Evolutionary conservation across 352 stramenopile species (phyloP).

Genomic region (Phytophthora sp.): DNA sequence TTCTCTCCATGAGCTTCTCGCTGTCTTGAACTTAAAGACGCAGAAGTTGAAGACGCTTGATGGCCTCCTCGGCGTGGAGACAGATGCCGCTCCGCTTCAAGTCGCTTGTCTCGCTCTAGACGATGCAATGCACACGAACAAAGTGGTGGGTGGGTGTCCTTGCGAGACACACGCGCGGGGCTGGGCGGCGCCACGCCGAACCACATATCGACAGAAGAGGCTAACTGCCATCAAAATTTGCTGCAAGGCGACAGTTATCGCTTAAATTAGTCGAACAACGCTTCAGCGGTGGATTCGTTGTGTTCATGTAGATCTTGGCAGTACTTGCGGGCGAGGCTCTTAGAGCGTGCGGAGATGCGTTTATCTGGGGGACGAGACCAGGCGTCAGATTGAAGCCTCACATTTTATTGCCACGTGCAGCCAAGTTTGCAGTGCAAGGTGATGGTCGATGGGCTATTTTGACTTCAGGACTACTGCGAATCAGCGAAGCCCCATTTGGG

Average conservation of each 20-base stretch:
- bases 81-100: slow-evolving; percentile 18
- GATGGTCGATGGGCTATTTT: too few species aligned
- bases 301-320: too few species aligned
- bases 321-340: too few species aligned
- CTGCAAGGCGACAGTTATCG: background rate
- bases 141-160: slow-evolving; percentile 42
- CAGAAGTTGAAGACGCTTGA: background rate
- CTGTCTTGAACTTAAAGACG: slow-evolving; percentile 20
- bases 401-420: too few species aligned
- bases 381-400: too few species aligned
- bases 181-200: slow-evolving; percentile 71
- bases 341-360: too few species aligned
- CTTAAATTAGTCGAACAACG: slow-evolving; percentile 5
- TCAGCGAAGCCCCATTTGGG: too few species aligned
- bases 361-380: too few species aligned
- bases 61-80: slow-evolving; percentile 12
- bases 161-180: slow-evolving; percentile 43
- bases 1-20: slow-evolving; percentile 13
- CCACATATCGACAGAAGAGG: slow-evolving; percentile 47
- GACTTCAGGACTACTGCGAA: too few species aligned
- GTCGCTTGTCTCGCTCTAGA: slow-evolving; percentile 22
- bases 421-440: too few species aligned
- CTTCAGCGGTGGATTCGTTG: too few species aligned
- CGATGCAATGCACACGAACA: slow-evolving; percentile 48
- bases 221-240: background rate